Evolutionary conservation across 106 monocot genomes (phyloP), one percentile per base, ranked within the genome.

Genomic region (Allium fistulosum): DNA sequence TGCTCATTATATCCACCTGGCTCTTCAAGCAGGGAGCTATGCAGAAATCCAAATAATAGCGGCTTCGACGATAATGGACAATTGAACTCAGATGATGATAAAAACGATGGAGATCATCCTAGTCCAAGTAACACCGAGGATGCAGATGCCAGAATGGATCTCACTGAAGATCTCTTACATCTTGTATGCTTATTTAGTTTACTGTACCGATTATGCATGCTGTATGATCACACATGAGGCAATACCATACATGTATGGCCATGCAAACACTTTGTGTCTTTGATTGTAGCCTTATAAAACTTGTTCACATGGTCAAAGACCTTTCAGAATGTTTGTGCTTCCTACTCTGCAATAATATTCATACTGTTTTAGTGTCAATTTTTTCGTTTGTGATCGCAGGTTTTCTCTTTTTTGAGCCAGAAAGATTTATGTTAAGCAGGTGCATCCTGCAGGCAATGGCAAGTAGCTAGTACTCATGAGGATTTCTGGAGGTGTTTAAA

Each of bases 341-440:
- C 37, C 37, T 37, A 37, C 37, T 37, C 37, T 37, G 37, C 37
- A 37, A 37, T 37, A 37, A 37, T 37, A 37, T 37, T 37, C 37
- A 37, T 37, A 37, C 37, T 37, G 37, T 37, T 5, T 37, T 22
- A 53, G 37, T 37, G 37, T 1, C 48, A 67, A 13, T 8, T 27
- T 26, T 60, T 70, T 10, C 17, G 2, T 50, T n/a, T 0, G 8
- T 70, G 45, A 7, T 56, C 77, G 72, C 73, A 99, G 99, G 87
- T 93, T 71, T 99, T 99, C 66, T 93, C 99, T 15, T 99, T 93
- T 68, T 77, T 99, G 75, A 83, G 59, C 48, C 90, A 80, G 66
- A 93, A 77, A 74, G 90, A 99, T 85, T 75, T 99, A 69, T 93
- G 93, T 72, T 79, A 76, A 77, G 99, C 99, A n/a, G 90, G 90